Evolutionary conservation across 2,329 filamentous ascomycete species (phyloP).

Genomic region (Lachnum nothofagi): DNA sequence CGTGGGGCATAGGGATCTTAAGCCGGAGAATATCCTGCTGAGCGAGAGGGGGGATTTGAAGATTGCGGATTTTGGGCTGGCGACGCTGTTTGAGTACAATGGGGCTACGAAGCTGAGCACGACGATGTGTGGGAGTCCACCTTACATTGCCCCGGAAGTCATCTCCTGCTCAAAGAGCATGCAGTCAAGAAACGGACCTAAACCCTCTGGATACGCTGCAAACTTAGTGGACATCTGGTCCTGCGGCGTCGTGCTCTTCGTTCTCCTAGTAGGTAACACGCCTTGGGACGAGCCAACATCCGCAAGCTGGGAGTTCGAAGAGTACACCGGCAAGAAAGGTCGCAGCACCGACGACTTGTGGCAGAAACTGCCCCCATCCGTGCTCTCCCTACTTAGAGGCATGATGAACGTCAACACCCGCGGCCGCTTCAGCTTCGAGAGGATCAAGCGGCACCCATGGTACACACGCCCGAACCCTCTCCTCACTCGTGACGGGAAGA

Average conservation of each 20-base stretch:
- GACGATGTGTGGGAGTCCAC: constrained; percentile 91
- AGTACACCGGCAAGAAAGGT: constrained; percentile 77
- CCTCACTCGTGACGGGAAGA: constrained; percentile 66
- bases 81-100: constrained; percentile 87
- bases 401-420: constrained; percentile 81
- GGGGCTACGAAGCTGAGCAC: constrained; percentile 75
- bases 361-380: constrained; percentile 67
- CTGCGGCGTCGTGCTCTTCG: constrained; percentile 95
- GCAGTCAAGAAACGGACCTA: constrained; percentile 44
- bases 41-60: constrained; percentile 82
- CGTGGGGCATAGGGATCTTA: constrained; percentile 85
- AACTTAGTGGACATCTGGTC: constrained; percentile 94
- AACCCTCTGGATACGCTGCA: constrained; percentile 60
- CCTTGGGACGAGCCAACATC: constrained; percentile 92
- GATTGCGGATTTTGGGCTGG: constrained; percentile 93
- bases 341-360: constrained; percentile 81
- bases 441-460: constrained; percentile 90
- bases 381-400: constrained; percentile 77
- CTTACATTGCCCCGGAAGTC: constrained; percentile 96
- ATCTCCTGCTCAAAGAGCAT: constrained; percentile 46
- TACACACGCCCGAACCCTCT: constrained; percentile 79
- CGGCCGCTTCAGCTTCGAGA: constrained; percentile 76
- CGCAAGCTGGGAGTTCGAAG: constrained; percentile 83
- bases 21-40: constrained; percentile 92
- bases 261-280: constrained; percentile 90